A percentile compares a stretch with the other conserved stretches of the same genome.
phyloP scores from a whole-genome alignment of 2,329 filamentous ascomycete genomes.

The Diaporthe velutina region DNA sequence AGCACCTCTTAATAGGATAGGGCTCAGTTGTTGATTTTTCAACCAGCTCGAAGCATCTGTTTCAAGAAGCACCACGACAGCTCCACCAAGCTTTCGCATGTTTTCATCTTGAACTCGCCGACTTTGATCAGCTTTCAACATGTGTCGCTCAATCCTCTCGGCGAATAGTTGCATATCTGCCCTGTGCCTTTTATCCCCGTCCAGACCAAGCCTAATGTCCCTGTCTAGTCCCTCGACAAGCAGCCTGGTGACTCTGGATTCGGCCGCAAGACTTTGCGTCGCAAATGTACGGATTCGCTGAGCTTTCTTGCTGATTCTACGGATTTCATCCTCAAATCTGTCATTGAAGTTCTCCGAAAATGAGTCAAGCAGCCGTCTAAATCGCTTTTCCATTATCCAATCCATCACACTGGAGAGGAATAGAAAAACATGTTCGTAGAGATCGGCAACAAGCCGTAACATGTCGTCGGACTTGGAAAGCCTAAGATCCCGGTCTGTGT shows the following conservation, averaged over 20 bases:
- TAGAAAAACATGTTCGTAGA: constrained; percentile 46
- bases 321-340: constrained; percentile 37
- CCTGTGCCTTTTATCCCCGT: constrained; percentile 26
- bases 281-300: constrained; percentile 33
- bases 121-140: neutral
- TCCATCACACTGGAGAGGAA: constrained; percentile 43
- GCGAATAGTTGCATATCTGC: neutral
- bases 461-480: constrained; percentile 40
- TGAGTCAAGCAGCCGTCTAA: constrained; percentile 39
- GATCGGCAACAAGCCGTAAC: constrained; percentile 35
- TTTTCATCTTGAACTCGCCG: neutral
- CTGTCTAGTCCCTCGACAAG: constrained; percentile 8
- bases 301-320: constrained; percentile 37
- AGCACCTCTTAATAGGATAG: neutral
- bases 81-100: neutral
- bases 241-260: constrained; percentile 35
- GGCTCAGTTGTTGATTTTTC: neutral
- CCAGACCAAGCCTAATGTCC: constrained; percentile 36
- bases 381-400: constrained; percentile 42
- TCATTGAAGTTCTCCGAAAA: constrained; percentile 41
- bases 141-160: neutral
- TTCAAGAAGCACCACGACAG: neutral
- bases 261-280: constrained; percentile 36
- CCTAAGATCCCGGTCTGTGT: constrained; percentile 31
- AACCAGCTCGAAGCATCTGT: neutral